Percentiles rank a stretch among this genome's conserved stretches.
These are phyloP conservation scores for Arthrobotrys conoides DNA, from an alignment of 2,329 filamentous ascomycete genomes.

Conservation along the genomic window DNA sequence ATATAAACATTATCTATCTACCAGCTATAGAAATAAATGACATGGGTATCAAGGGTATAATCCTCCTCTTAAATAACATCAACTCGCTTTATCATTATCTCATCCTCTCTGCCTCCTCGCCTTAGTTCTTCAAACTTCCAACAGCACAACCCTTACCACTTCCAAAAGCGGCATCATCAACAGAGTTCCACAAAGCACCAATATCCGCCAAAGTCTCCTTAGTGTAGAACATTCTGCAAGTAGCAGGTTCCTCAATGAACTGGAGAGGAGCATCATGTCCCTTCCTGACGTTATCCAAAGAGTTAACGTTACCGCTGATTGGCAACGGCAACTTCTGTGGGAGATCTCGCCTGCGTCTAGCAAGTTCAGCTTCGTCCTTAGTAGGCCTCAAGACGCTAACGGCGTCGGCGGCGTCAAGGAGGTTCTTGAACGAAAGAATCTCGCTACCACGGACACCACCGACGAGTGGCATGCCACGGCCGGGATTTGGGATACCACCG, in stretches of 20 bases:
- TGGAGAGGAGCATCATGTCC: conserved; percentile 68
- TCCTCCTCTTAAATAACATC: conserved; percentile 5
- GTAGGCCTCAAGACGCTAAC: conserved; percentile 46
- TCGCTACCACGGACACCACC: conserved; percentile 56
- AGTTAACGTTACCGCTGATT: conserved; percentile 58
- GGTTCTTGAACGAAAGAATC: conserved; percentile 47
- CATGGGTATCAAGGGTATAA: conserved; percentile 12
- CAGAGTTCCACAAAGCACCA: conserved; percentile 70
- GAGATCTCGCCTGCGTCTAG: conserved; percentile 40
- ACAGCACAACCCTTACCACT: conserved; percentile 55
- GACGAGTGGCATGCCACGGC: conserved; percentile 54
- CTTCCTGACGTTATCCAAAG: conserved; percentile 54
- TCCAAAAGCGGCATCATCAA: conserved; percentile 66
- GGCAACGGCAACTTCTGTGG: conserved; percentile 53
- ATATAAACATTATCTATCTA: conserved; percentile 20
- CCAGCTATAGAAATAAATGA: conserved; percentile 6
- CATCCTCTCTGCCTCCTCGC: neutral
- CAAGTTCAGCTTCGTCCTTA: conserved; percentile 24
- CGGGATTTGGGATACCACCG: conserved; percentile 68
- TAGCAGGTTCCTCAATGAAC: conserved; percentile 69
- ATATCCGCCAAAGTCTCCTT: conserved; percentile 70
- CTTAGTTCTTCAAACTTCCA: conserved; percentile 47
- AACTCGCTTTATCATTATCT: neutral
- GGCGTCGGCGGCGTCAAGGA: conserved; percentile 48
- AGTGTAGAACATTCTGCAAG: conserved; percentile 72